Percentiles rank a stretch among this genome's conserved stretches.
phyloP scores from a whole-genome alignment of 2,329 filamentous ascomycete genomes.

The Fusarium tjaetaba region DNA sequence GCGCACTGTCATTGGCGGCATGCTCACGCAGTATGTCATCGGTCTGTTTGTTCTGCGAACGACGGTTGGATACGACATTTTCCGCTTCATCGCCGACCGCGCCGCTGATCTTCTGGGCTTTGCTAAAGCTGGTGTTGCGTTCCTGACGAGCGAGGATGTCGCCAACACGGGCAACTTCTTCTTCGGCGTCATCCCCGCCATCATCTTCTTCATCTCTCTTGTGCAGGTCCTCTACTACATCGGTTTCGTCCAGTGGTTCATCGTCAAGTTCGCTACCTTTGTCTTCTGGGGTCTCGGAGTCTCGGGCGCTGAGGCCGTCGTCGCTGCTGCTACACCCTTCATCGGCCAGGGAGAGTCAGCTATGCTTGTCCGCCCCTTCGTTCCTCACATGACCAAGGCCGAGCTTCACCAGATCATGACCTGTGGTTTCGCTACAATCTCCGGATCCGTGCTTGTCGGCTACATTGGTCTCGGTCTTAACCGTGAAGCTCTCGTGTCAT shows the following conservation, averaged over 20 bases:
- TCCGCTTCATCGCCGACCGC: constrained; percentile 84
- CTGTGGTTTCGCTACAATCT: constrained; percentile 91
- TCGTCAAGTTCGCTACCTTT: constrained; percentile 85
- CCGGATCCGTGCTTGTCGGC: constrained; percentile 84
- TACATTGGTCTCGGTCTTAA: constrained; percentile 88
- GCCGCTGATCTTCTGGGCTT: constrained; percentile 81
- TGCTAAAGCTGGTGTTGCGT: constrained; percentile 75
- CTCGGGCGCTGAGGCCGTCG: constrained; percentile 91
- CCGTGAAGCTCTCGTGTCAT: constrained; percentile 85
- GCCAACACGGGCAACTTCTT: constrained; percentile 73
- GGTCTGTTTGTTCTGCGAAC: constrained; percentile 90
- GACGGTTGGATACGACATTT: constrained; percentile 85
- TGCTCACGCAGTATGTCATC: constrained; percentile 88
- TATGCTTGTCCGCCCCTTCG: constrained; percentile 90
- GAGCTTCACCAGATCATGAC: constrained; percentile 95
- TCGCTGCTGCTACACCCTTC: constrained; percentile 91
- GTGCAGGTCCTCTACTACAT: constrained; percentile 87
- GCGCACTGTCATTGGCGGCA: constrained; percentile 87
- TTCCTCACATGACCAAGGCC: constrained; percentile 84
- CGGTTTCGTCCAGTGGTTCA: constrained; percentile 87
- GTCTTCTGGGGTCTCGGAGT: constrained; percentile 92
- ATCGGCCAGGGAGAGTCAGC: constrained; percentile 94
- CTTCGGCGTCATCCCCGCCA: constrained; percentile 82
- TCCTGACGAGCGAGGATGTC: constrained; percentile 65
- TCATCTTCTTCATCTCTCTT: constrained; percentile 96